These are phyloP conservation scores for Massariosphaeria phaeospora DNA, from an alignment of 495 filamentous ascomycete species.

Conservation along the genomic window DNA sequence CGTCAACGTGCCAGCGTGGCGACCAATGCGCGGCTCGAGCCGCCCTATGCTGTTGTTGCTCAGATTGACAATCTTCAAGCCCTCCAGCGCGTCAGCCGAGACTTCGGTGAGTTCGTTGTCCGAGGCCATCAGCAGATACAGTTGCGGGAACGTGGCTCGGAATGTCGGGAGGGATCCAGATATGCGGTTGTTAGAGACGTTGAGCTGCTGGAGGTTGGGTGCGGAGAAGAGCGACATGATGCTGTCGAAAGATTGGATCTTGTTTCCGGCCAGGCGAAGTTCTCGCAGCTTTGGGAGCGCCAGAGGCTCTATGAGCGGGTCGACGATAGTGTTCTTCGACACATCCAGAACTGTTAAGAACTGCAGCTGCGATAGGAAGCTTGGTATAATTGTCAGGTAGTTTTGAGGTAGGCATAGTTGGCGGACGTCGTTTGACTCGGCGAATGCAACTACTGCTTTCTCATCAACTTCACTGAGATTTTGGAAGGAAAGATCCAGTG, in stretches of 20 bases:
- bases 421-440: conserved; percentile 45
- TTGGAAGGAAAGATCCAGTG: conserved; percentile 44
- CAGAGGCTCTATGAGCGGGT: conserved; percentile 57
- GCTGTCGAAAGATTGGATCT: conserved; percentile 59
- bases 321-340: conserved; percentile 69
- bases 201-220: conserved; percentile 65
- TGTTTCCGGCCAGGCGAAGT: conserved; percentile 66
- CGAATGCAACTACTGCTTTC: conserved; percentile 46
- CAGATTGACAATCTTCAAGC: conserved; percentile 70
- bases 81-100: conserved; percentile 66
- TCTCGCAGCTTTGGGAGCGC: conserved; percentile 67
- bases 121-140: conserved; percentile 62
- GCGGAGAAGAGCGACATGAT: conserved; percentile 61
- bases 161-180: conserved; percentile 56
- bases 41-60: conserved; percentile 75
- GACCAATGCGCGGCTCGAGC: conserved; percentile 71
- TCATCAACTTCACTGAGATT: conserved; percentile 44
- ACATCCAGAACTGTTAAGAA: conserved; percentile 72
- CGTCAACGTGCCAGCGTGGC: conserved; percentile 56
- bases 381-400: conserved; percentile 62
- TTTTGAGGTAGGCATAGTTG: conserved; percentile 72
- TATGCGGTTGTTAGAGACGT: conserved; percentile 76
- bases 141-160: conserved; percentile 56
- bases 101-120: conserved; percentile 73
- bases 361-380: conserved; percentile 58